A percentile compares a stretch with the other conserved stretches of the same genome.
Conservation (phyloP, 768 basidiomycete genomes). For the Austroboletus festivus region DNA sequence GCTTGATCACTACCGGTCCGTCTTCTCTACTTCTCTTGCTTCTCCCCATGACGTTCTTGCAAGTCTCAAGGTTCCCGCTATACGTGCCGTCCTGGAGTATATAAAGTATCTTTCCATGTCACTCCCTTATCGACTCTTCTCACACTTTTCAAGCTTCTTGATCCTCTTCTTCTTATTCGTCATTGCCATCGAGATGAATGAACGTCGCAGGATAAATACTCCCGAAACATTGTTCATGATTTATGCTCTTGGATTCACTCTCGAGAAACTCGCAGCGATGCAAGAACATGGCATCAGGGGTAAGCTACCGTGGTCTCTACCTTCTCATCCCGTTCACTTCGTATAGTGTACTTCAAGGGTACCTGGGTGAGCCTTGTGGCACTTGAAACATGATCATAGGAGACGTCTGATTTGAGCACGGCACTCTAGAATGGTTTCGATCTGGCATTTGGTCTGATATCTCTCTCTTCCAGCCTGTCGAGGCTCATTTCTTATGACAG, state of each 20-base stretch:
- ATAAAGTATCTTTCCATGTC: slow-evolving; percentile 59
- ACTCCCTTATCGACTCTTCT: neutral
- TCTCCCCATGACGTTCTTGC: neutral
- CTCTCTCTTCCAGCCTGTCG: neutral
- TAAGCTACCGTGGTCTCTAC: slow-evolving; percentile 24
- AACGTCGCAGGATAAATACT: slow-evolving; percentile 56
- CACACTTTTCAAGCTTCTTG: slow-evolving; percentile 51
- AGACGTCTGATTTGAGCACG: slow-evolving; percentile 14
- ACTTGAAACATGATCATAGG: slow-evolving; percentile 8
- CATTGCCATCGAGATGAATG: slow-evolving; percentile 72
- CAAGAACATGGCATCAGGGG: slow-evolving; percentile 94
- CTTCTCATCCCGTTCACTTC: slow-evolving; percentile 4
- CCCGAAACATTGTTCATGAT: slow-evolving; percentile 76
- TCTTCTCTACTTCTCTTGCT: neutral
- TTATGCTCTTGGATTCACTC: slow-evolving; percentile 76
- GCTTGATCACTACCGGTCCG: slow-evolving; percentile 92
- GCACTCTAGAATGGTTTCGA: slow-evolving; percentile 82
- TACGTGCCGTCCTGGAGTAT: slow-evolving; percentile 89
- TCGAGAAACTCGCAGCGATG: slow-evolving; percentile 93
- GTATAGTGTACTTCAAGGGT: slow-evolving; percentile 74
- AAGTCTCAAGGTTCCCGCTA: slow-evolving; percentile 89
- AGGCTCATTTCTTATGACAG: slow-evolving; percentile 34
- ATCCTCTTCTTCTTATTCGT: slow-evolving; percentile 78
- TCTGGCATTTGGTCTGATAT: slow-evolving; percentile 70
- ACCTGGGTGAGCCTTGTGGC: slow-evolving; percentile 59